Base-by-base conservation (phyloP, 441 rosid genomes). In the Populus hybrid region DNA sequence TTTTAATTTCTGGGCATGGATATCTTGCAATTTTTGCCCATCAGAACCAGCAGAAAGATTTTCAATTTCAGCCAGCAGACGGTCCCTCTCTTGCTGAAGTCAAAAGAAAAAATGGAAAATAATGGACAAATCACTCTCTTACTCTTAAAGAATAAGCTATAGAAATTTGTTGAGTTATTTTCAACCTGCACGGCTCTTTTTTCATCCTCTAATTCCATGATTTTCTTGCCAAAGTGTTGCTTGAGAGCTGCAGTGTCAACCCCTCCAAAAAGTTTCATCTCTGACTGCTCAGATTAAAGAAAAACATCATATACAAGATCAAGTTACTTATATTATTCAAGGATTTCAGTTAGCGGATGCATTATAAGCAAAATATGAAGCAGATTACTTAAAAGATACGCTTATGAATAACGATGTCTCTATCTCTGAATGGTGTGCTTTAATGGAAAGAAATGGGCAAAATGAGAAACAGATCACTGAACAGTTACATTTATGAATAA, bases 181-280 rank as follows among this genome's bases (percentile, higher is more conserved):
- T 80, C 59, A 40, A 93, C 99, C 99, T 92, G 99, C 80, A 92
- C 98, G 6, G 88, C 74, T 89, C 85, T 91, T 81, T 96, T 96
- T 85, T 94, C 98, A 77, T 91, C 98, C 82, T 96, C 98, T 68
- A 96, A 75, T 82, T 94, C 99, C 45, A 88, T 88, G 77, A 96
- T 87, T 87, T 96, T 96, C 92, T 93, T 94, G 78, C 98, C 99
- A 76, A 93, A 96, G 81, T 93, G 99, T 80, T 89, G 98, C 91
- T 94, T 94, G 72, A 96, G 92, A 18, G 92, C 94, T 77, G 85
- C 79, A 59, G 92, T 81, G 80, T 91, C 94, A 82, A 80, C 83
- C 67, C 93, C 94, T 76, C 94, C 95, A 83, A 94, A 83, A 68
- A 88, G 96, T 85, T 94, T 92, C 98, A 96, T 96, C 81, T 94